These are phyloP conservation scores for Diplocarpon rosae DNA, from an alignment of 2,329 filamentous ascomycete species.

Conservation along the genomic window DNA sequence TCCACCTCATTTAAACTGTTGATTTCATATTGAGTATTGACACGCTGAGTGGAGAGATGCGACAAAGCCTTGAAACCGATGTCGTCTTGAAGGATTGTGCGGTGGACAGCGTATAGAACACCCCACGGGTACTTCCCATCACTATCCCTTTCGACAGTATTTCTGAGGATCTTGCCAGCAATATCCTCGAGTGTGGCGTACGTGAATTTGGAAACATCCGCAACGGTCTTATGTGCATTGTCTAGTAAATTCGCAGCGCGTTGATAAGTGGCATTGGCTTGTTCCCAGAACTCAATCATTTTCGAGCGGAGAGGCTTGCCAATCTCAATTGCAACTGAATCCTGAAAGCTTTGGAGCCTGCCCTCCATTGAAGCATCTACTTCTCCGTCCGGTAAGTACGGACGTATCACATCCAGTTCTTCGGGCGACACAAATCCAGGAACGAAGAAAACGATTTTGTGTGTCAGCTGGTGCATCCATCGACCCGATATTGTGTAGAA, in stretches of 20 bases:
- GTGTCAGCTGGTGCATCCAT: conserved; percentile 32
- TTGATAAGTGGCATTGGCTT: conserved; percentile 37
- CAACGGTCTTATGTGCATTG: conserved; percentile 36
- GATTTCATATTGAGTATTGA: conserved; percentile 52
- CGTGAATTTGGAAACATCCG: conserved; percentile 32
- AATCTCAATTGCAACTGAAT: conserved; percentile 34
- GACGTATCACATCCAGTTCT: conserved; percentile 33
- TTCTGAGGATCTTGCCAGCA: conserved; percentile 31
- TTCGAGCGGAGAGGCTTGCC: conserved; percentile 33
- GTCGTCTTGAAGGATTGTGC: conserved; percentile 47
- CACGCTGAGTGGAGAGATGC: conserved; percentile 33
- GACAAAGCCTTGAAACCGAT: conserved; percentile 46
- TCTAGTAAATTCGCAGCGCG: conserved; percentile 35
- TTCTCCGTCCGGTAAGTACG: conserved; percentile 34
- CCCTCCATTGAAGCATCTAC: conserved; percentile 27
- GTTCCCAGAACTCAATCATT: conserved; percentile 33
- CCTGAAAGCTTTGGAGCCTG: conserved; percentile 28
- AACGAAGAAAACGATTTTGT: conserved; percentile 33
- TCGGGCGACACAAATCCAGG: conserved; percentile 33
- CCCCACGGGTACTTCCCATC: conserved; percentile 33
- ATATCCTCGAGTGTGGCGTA: conserved; percentile 35
- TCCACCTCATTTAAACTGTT: conserved; percentile 42
- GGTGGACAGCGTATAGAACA: conserved; percentile 60
- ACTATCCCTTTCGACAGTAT: conserved; percentile 10
- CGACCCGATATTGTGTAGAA: conserved; percentile 39